Conservation (phyloP, 129 eudicot species). For the Oenanthe sinensis region DNA sequence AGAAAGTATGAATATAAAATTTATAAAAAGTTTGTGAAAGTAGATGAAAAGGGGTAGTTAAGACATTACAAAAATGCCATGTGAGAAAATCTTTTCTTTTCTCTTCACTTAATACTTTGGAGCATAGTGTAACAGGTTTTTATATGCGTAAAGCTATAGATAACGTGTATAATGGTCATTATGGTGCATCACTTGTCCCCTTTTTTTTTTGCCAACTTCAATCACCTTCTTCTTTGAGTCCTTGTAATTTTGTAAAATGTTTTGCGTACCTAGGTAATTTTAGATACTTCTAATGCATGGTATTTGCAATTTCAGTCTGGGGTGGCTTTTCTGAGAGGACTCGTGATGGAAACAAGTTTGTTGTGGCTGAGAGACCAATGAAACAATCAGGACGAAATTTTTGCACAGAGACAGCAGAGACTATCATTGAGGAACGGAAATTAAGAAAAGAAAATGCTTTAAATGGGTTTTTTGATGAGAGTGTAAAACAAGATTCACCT, state of each 20-base stretch:
- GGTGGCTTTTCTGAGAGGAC: conserved; percentile 86
- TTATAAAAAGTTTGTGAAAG: too few species aligned
- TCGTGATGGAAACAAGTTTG: conserved; percentile 89
- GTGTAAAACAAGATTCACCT: conserved; percentile 47
- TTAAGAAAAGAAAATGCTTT: conserved; percentile 54
- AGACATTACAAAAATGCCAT: neutral
- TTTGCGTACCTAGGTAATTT: neutral
- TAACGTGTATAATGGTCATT: neutral
- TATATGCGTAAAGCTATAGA: too few species aligned
- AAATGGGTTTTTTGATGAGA: conserved; percentile 57
- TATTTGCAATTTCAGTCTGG: conserved; percentile 54
- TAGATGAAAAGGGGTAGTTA: too few species aligned
- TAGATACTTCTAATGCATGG: conserved; percentile 1
- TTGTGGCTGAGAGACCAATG: conserved; percentile 74
- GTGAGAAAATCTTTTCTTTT: neutral
- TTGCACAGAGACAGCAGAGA: conserved; percentile 65
- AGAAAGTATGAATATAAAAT: neutral
- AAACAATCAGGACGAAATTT: conserved; percentile 41
- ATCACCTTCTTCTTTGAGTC: neutral
- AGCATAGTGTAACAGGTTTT: too few species aligned
- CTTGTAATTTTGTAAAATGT: neutral
- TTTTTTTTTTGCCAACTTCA: too few species aligned
- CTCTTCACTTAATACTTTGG: too few species aligned
- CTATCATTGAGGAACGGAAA: conserved; percentile 62
- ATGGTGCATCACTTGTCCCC: neutral